Base-by-base conservation (phyloP, 177 flowering plant species). In the Vitis hybrid region DNA sequence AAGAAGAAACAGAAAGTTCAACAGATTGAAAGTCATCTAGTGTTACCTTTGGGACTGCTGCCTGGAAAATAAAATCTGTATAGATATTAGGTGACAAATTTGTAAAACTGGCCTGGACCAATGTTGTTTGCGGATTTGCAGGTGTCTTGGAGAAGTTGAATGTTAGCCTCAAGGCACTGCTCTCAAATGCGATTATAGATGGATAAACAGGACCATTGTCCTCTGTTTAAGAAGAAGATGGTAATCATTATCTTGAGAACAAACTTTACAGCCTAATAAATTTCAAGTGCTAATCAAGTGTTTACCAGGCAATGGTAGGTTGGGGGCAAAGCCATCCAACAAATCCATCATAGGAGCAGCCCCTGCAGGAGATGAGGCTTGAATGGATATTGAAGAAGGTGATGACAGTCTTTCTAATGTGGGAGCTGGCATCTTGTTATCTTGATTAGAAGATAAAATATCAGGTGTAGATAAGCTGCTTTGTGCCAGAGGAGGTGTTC, bases 31-130 rank as follows among this genome's bases (percentile, higher is more conserved):
- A 8, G 30, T 46, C 15, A 64, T 69, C 11, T 54, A 50, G 17
- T 2, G 15, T 78, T 86, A 95, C 99, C 98, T 95, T 95, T 14
- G 99, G 99, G 70, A 95, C 99, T 62, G 99, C 99, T 21, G 99
- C 99, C 82, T 91, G 98, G 80, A 95, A 95, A 65, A 91, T 68
- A 70, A 95, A 89, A 82, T 95, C 87, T 11, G 94, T 84, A 70
- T 75, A 91, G 62, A 50, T 62, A 76, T 83, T 76, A 15, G 93
- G 70, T 17, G 99, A 85, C 79, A 83, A 65, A 79, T 95, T 95
- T 40, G 81, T 78, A 74, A 95, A 93, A n/a, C 85, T 85, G 66
- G 99, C 97, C 68, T 83, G 78, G 68, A 95, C 87, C 27, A 73
- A 15, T 59, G 99, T 91, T 62, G 81, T 75, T 65, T 90, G 93